phyloP scores from a whole-genome alignment of 495 filamentous ascomycete genomes.

The Aspergillus nanangensis region DNA sequence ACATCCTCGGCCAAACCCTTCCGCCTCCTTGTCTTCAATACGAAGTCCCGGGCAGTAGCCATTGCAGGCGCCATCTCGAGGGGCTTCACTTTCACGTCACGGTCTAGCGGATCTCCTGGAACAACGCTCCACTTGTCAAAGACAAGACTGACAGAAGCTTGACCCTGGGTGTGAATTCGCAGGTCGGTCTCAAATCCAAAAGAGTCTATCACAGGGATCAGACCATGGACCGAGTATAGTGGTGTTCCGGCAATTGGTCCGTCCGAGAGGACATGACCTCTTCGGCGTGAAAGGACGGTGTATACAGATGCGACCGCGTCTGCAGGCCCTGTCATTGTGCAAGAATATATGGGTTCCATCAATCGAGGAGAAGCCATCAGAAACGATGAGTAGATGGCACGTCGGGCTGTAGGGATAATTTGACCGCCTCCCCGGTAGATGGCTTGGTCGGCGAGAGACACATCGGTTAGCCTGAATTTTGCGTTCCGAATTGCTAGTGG shows the following conservation, averaged over 20 bases:
- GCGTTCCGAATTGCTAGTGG: slow-evolving; percentile 86
- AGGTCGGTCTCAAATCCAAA: slow-evolving; percentile 98
- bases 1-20: slow-evolving; percentile 97
- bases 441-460: slow-evolving; percentile 77
- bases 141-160: slow-evolving; percentile 82
- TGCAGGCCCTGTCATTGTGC: slow-evolving; percentile 88
- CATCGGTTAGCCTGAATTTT: slow-evolving; percentile 91
- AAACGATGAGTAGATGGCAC: slow-evolving; percentile 91
- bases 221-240: slow-evolving; percentile 83
- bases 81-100: slow-evolving; percentile 72
- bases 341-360: slow-evolving; percentile 93
- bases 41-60: slow-evolving; percentile 91
- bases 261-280: slow-evolving; percentile 90
- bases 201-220: slow-evolving; percentile 92
- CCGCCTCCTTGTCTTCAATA: slow-evolving; percentile 86
- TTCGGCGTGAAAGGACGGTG: slow-evolving; percentile 80
- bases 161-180: slow-evolving; percentile 91
- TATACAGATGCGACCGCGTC: slow-evolving; percentile 86
- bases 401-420: slow-evolving; percentile 90
- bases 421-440: slow-evolving; percentile 95
- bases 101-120: slow-evolving; percentile 90
- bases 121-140: slow-evolving; percentile 96
- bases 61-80: slow-evolving; percentile 82
- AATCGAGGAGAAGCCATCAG: slow-evolving; percentile 93
- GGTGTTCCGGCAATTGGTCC: slow-evolving; percentile 92